These are phyloP conservation scores for Cladosporium sp. DNA, from an alignment of 2,329 filamentous ascomycete genomes.

Conservation along the genomic window DNA sequence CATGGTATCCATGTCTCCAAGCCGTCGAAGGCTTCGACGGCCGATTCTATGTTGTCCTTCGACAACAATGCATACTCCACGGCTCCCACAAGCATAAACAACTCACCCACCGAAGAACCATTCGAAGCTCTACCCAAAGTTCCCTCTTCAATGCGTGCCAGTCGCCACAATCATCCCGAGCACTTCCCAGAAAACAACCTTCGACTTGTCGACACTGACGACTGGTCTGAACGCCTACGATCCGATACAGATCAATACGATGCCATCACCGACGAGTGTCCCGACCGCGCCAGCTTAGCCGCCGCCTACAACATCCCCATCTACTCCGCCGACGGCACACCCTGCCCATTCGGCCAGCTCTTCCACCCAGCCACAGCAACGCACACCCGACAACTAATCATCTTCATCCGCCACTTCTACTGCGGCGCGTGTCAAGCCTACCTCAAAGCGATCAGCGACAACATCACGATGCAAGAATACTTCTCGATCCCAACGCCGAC, in stretches of 20 bases:
- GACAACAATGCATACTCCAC: slow-evolving; percentile 8
- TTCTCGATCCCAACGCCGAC: slow-evolving; percentile 34
- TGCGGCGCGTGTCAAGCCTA: slow-evolving; percentile 39
- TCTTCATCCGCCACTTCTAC: slow-evolving; percentile 41
- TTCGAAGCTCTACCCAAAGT: slow-evolving; percentile 1
- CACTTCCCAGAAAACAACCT: slow-evolving; percentile 1
- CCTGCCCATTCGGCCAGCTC: slow-evolving; percentile 59
- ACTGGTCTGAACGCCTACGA: slow-evolving; percentile 34
- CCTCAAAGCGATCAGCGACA: slow-evolving; percentile 30
- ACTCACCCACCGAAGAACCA: slow-evolving; percentile 5
- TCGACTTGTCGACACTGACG: slow-evolving; percentile 22
- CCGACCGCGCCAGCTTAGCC: slow-evolving; percentile 30
- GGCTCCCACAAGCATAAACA: slow-evolving; percentile 11
- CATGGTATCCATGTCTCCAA: slow-evolving; percentile 14
- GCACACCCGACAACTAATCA: slow-evolving; percentile 35
- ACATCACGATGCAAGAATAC: slow-evolving; percentile 34
- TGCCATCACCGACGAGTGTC: slow-evolving; percentile 29
- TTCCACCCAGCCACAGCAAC: slow-evolving; percentile 48
- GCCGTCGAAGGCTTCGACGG: slow-evolving; percentile 15
- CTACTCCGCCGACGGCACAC: slow-evolving; percentile 58
- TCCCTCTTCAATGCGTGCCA: slow-evolving; percentile 4
- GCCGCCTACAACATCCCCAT: slow-evolving; percentile 39
- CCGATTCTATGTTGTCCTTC: neutral
- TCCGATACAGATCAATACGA: slow-evolving; percentile 26
- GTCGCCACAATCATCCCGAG: neutral